phyloP scores from a whole-genome alignment of 805 yeast species.

The Yamadazyma nakazawae region DNA sequence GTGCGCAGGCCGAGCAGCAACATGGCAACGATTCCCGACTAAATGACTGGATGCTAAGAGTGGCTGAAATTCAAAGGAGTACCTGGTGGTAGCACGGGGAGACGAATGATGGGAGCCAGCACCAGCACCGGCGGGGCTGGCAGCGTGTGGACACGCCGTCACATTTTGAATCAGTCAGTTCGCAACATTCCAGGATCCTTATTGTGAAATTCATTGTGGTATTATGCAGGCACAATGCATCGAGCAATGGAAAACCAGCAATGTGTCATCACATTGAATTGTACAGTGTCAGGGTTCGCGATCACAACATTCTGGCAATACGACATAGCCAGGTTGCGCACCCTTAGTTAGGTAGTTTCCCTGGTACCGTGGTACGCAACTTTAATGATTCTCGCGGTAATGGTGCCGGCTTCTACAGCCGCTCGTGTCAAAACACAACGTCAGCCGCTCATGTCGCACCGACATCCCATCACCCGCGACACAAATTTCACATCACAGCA shows the following conservation, averaged over 20 bases:
- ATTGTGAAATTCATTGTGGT: background rate
- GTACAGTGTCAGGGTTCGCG: background rate
- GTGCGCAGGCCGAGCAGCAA: background rate
- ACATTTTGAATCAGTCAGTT: background rate
- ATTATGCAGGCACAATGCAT: constrained; percentile 3
- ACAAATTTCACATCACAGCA: constrained; percentile 5
- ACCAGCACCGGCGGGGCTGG: background rate
- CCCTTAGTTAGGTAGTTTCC: background rate
- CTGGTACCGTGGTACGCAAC: too few relatives aligned
- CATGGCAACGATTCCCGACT: background rate
- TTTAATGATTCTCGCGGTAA: background rate
- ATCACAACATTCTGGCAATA: background rate
- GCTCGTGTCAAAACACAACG: background rate
- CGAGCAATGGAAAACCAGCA: constrained; percentile 4
- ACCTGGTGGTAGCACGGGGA: too few relatives aligned
- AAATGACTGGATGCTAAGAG: background rate
- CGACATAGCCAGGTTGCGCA: background rate
- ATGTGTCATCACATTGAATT: background rate
- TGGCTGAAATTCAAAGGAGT: too few relatives aligned
- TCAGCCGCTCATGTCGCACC: constrained; percentile 4
- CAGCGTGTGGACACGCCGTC: too few relatives aligned
- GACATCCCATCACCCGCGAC: constrained; percentile 4
- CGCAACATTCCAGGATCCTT: background rate
- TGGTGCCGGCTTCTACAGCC: background rate
- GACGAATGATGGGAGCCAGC: too few relatives aligned